Percentiles rank a stretch among this genome's conserved stretches.
These are phyloP conservation scores for Brassica balearica DNA, from an alignment of 441 rosid species.

Conservation along the genomic window DNA sequence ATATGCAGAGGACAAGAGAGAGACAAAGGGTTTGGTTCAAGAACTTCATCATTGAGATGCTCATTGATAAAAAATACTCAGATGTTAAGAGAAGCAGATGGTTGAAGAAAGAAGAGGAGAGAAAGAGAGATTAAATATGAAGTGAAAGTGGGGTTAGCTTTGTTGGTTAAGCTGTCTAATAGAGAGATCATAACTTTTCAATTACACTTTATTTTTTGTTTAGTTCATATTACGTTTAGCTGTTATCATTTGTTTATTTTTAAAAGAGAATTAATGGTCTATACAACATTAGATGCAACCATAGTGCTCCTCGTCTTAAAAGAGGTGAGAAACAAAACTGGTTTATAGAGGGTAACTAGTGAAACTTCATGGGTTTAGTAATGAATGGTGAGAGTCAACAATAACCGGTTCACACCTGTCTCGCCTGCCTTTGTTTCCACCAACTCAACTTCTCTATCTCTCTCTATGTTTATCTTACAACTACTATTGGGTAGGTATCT, in stretches of 20 bases:
- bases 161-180: conserved; percentile 36
- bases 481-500: conserved; percentile 34
- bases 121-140: conserved; percentile 34
- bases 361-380: neutral
- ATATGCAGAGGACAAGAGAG: conserved; percentile 31
- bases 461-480: neutral
- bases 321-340: conserved; percentile 12
- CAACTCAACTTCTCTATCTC: conserved; percentile 30
- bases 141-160: conserved; percentile 30
- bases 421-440: conserved; percentile 24
- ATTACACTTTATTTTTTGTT: neutral
- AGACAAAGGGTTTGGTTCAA: conserved; percentile 14
- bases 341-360: neutral
- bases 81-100: conserved; percentile 29
- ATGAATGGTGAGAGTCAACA: conserved; percentile 30
- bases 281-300: conserved; percentile 23
- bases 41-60: conserved; percentile 25
- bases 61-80: neutral
- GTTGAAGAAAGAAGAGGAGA: conserved; percentile 20
- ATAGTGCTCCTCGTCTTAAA: neutral
- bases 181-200: conserved; percentile 18
- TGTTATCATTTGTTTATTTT: neutral
- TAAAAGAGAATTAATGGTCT: neutral
- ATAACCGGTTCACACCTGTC: conserved; percentile 40
- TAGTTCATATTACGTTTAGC: conserved; percentile 5